A percentile compares a stretch with the other conserved stretches of the same genome.
Conservation (phyloP, 306 rosid species). For the Ceratonia siliqua region DNA sequence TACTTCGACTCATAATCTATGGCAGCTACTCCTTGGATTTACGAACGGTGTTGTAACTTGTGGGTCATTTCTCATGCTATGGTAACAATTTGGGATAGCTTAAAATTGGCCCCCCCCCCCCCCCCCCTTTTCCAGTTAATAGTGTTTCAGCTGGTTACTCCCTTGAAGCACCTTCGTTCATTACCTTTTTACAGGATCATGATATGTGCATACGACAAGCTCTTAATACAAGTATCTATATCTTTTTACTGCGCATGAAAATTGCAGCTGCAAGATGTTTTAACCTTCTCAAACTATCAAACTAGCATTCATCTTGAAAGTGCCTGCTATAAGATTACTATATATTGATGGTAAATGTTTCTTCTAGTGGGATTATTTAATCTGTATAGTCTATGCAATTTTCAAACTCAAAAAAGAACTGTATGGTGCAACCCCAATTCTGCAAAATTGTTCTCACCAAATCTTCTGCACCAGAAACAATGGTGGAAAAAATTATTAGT, state of each 20-base stretch:
- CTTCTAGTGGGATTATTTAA: not conserved
- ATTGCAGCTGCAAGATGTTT: not conserved
- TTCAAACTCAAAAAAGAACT: not conserved
- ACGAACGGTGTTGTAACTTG: constrained; percentile 17
- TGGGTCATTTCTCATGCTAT: constrained; percentile 10
- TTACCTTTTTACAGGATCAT: too few relatives aligned
- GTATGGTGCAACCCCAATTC: not conserved
- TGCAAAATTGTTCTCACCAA: constrained; percentile 16
- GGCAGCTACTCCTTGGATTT: constrained; percentile 25
- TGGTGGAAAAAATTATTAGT: not conserved
- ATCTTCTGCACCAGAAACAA: not conserved
- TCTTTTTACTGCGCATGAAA: not conserved
- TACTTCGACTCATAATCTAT: not conserved
- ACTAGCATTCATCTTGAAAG: too few relatives aligned
- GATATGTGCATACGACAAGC: too few relatives aligned
- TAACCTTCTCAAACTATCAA: too few relatives aligned
- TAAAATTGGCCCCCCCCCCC: not conserved
- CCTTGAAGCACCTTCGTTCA: not conserved
- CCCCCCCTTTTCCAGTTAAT: too few relatives aligned
- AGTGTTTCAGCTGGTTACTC: not conserved
- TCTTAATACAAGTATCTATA: not conserved
- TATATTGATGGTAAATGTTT: not conserved
- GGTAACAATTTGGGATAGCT: not conserved
- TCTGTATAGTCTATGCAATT: not conserved
- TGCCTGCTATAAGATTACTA: too few relatives aligned